Percentiles rank a stretch among this genome's conserved stretches.
These are phyloP conservation scores for Penicillium sumatraense DNA, from an alignment of 2,329 filamentous ascomycete genomes.

Conservation along the genomic window DNA sequence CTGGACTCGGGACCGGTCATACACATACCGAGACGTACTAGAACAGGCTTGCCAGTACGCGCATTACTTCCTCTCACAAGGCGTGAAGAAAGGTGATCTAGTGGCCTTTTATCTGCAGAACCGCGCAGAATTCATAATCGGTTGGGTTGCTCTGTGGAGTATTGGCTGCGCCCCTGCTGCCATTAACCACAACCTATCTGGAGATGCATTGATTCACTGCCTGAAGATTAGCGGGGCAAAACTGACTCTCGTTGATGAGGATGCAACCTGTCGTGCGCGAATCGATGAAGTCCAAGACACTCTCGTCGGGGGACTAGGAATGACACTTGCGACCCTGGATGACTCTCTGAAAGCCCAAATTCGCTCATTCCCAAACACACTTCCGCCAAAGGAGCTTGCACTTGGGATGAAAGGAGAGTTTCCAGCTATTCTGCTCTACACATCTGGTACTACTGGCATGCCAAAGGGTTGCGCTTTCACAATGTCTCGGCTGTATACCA, in stretches of 20 bases:
- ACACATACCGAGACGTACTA: constrained; percentile 63
- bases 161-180: constrained; percentile 72
- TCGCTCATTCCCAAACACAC: constrained; percentile 51
- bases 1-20: constrained; percentile 68
- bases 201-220: constrained; percentile 68
- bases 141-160: constrained; percentile 67
- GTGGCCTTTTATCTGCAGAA: constrained; percentile 72
- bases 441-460: constrained; percentile 75
- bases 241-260: constrained; percentile 64
- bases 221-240: constrained; percentile 61
- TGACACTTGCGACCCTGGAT: constrained; percentile 61
- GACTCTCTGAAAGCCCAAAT: constrained; percentile 54
- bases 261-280: constrained; percentile 57
- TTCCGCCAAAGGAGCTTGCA: constrained; percentile 62
- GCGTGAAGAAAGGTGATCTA: constrained; percentile 63
- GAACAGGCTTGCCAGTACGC: constrained; percentile 64
- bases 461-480: constrained; percentile 73
- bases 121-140: constrained; percentile 68
- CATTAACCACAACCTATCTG: constrained; percentile 72
- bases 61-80: constrained; percentile 64
- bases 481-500: constrained; percentile 50
- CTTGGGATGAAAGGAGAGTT: constrained; percentile 56
- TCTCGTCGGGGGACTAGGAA: constrained; percentile 61
- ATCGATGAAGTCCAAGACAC: constrained; percentile 57
- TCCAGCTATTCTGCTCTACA: constrained; percentile 72